Conservation (phyloP, 192 early-diverging fungal species). For the Lobulomyces angularis region DNA sequence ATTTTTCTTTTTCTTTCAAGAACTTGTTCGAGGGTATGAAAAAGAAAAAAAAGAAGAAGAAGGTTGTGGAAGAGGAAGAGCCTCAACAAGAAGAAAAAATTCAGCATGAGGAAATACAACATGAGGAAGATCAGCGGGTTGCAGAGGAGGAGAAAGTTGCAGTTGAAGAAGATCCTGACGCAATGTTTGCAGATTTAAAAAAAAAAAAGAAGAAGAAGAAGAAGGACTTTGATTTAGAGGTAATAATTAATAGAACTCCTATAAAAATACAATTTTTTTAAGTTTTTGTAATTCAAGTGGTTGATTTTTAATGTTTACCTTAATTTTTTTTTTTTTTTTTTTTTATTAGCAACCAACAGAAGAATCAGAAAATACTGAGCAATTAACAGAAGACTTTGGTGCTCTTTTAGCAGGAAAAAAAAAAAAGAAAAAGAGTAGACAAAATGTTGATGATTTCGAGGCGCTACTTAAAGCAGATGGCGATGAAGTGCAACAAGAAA, state of each 20-base stretch:
- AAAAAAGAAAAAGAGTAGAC: constrained; percentile 62
- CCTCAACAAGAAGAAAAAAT: no score
- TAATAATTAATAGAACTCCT: background rate
- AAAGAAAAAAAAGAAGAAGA: constrained; percentile 80
- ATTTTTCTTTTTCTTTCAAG: no score
- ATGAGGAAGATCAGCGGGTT: no score
- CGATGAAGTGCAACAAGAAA: constrained; percentile 13
- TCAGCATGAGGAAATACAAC: no score
- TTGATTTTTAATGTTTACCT: constrained; percentile 7
- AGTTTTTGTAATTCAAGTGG: constrained; percentile 8
- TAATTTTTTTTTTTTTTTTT: background rate
- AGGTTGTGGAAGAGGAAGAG: constrained; percentile 33
- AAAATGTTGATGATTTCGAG: constrained; percentile 77
- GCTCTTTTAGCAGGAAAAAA: constrained; percentile 36
- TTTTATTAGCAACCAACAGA: constrained; percentile 5
- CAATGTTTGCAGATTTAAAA: constrained; percentile 13
- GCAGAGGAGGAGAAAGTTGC: constrained; percentile 57
- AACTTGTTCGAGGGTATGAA: constrained; percentile 77
- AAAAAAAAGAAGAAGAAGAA: constrained; percentile 8
- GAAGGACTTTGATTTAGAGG: no score
- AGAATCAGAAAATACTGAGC: constrained; percentile 26
- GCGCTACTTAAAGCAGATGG: constrained; percentile 23
- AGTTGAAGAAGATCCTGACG: constrained; percentile 35
- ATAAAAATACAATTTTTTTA: background rate
- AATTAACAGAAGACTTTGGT: constrained; percentile 24